Base-by-base conservation (phyloP, 1,284 basidiomycete genomes). In the Moesziomyces antarcticus region DNA sequence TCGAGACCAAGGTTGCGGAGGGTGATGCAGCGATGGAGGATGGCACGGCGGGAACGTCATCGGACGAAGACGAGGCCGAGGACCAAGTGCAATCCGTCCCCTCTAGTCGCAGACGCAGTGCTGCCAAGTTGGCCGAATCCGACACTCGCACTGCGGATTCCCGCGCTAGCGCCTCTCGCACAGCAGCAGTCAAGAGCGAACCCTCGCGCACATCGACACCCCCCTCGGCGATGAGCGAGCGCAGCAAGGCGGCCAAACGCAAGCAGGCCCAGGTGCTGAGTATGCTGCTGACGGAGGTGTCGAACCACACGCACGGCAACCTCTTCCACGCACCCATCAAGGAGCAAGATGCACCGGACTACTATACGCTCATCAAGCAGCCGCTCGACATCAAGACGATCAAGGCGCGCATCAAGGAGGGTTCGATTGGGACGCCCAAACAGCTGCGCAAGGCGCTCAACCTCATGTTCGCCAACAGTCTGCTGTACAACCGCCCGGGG, bases 301-400 rank as follows among this genome's bases (percentile, higher is more conserved):
- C 76, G 13, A 79, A 78, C 57, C 81, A 83, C 45, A 81, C 77
- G 16, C 80, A 83, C 63, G 81, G 76, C 20, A 82, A 80, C 56
- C 66, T 83, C 20, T 83, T 83, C 52, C 75, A 83, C 44, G 70
- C 75, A 8, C 65, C 78, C n/a, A 80, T 82, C 73, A 83, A 81
- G 65, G 79, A 80, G 53, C 62, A 73, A 20, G 81, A 82, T 50
- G 81, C 81, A 7, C 81, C 81, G 0, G 76, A 82, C 65, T 82
- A 82, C 65, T 82, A 82, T 16, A 55, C 56, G 24, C 57, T 82
- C 13, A 69, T 82, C 54, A 69, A 70, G 43, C 68, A 78, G 25
- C 80, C 81, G 27, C 64, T 82, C 16, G 81, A 82, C 48, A 69
- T 83, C 46, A 81, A 81, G 47, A 72, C 76, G 33, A 83, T 83